Conservation (phyloP, 2,329 filamentous ascomycete genomes). For the Lasiodiplodia hormozganensis region DNA sequence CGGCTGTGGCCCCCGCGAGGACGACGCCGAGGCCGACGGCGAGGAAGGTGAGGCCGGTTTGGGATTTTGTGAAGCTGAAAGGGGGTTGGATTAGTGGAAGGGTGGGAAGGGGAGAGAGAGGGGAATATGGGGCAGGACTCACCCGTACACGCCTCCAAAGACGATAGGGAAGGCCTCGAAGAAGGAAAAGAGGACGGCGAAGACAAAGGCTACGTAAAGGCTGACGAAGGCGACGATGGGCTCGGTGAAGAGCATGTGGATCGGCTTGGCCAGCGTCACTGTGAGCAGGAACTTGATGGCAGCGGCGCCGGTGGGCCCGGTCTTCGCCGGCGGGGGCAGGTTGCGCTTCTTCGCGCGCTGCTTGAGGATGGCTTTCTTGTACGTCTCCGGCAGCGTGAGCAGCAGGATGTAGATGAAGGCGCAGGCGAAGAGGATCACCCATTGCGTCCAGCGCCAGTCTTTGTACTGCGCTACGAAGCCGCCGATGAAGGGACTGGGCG, state of each 20-base stretch:
- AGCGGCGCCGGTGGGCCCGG: constrained; percentile 31
- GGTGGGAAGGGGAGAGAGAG: too few relatives aligned
- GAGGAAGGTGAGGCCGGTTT: constrained; percentile 34
- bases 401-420: constrained; percentile 39
- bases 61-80: constrained; percentile 29
- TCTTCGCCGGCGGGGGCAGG: constrained; percentile 15
- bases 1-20: constrained; percentile 31
- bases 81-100: constrained; percentile 34
- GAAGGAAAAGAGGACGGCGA: constrained; percentile 38
- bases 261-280: constrained; percentile 56
- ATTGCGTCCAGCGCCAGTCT: constrained; percentile 49
- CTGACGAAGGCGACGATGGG: constrained; percentile 36
- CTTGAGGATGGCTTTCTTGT: constrained; percentile 55
- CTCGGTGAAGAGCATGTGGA: constrained; percentile 49
- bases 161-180: constrained; percentile 38
- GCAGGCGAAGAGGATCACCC: constrained; percentile 38
- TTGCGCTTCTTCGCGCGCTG: constrained; percentile 39
- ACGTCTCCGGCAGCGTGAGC: constrained; percentile 57
- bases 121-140: constrained; percentile 38
- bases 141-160: constrained; percentile 36
- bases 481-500: constrained; percentile 45
- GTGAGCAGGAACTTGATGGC: constrained; percentile 41
- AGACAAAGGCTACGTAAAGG: constrained; percentile 37
- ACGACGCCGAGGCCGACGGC: constrained; percentile 35
- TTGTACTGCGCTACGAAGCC: constrained; percentile 46